Conservation (phyloP, 2,329 filamentous ascomycete species). For the Onygenales sp. region DNA sequence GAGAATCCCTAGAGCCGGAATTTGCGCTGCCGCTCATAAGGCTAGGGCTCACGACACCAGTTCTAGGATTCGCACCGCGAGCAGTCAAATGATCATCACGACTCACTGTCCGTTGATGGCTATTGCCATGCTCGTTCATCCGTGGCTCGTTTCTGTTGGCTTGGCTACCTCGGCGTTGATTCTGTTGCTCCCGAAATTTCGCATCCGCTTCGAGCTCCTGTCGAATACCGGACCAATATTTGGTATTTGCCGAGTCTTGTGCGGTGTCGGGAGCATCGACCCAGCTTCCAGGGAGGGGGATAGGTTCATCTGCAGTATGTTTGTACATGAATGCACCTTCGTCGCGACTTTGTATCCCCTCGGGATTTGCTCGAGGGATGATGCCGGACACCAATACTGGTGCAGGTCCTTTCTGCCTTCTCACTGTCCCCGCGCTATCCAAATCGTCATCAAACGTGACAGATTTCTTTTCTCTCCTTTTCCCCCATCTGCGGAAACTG, state of each 20-base stretch:
- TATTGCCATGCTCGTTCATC: background rate
- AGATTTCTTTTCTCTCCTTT: slow-evolving; percentile 5
- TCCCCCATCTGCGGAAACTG: slow-evolving; percentile 1
- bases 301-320: background rate
- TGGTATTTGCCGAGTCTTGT: background rate
- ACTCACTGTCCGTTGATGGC: slow-evolving; percentile 12
- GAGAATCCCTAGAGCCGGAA: slow-evolving; percentile 12
- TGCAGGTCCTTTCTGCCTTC: slow-evolving; percentile 1
- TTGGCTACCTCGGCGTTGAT: background rate
- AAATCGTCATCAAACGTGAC: slow-evolving; percentile 9
- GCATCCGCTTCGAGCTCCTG: slow-evolving; percentile 2
- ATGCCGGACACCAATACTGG: background rate
- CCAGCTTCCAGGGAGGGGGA: background rate
- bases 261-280: background rate
- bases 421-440: slow-evolving; percentile 11
- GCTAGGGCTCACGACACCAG: slow-evolving; percentile 28
- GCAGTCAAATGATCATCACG: slow-evolving; percentile 25
- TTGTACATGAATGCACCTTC: background rate
- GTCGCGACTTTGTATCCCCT: background rate
- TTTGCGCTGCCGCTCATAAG: slow-evolving; percentile 16
- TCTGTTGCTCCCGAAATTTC: background rate
- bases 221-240: slow-evolving; percentile 3
- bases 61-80: slow-evolving; percentile 25
- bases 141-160: background rate
- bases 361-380: background rate